Evolutionary conservation across 2,329 filamentous ascomycete species (phyloP), one percentile per base, ranked within the genome.

Genomic region (Exophiala sideris): DNA sequence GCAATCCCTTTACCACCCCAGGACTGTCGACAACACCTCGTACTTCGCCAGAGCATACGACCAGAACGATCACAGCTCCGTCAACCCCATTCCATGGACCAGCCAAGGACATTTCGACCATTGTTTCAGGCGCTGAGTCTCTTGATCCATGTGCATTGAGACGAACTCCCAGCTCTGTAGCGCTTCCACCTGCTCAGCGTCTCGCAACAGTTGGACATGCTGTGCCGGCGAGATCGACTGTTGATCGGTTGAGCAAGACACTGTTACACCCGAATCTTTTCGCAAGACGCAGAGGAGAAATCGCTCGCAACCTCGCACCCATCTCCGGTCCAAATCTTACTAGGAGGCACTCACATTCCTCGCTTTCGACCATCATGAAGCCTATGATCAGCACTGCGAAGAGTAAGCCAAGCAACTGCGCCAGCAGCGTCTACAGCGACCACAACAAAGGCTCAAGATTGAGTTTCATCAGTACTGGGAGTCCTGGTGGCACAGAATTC

Each of bases 391-490:
- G 7, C 10, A 12, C 29, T 3, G n/a, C 48, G 14, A 48, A 18
- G 32, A 50, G 48, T 24, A 48, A 45, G 20, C 44, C 34, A 21
- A 54, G 53, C 16, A 32, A 46, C 9, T 45, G 47, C 36, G 50
- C 56, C 10, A 58, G 58, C 41, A 64, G 62, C 44, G 44, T 57
- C 14, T 64, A 62, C 45, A 62, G 60, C 45, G 52, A 52, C 24
- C 56, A 64, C 39, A 52, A 56, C 10, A 47, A 41, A 45, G 59
- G 50, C 5, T 24, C 16, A 18, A 18, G 16, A 18, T 18, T 63
- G 29, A 60, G 55, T 41, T 45, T 58, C 24, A 29, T 29, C 24
- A 29, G 24, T 7, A 38, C 35, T 8, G 51, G 41, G 24, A 57
- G 40, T 16, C 39, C 34, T 35, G 40, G 40, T 32, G 45, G 34